Conservation (phyloP, 164 flowering plant genomes). For the Macadamia integrifolia region DNA sequence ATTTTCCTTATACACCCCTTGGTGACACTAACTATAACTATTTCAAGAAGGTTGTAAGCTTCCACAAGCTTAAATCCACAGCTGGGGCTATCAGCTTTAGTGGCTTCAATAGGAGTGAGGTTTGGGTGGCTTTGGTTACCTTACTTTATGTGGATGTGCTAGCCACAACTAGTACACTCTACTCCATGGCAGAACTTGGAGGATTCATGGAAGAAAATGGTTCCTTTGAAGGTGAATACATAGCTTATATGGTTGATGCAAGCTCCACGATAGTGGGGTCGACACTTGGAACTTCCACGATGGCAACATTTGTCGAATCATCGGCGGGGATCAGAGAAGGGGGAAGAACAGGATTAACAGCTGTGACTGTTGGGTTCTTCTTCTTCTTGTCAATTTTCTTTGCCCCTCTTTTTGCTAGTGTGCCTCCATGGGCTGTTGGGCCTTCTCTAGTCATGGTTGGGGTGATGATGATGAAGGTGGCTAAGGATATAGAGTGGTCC, state of each 20-base stretch:
- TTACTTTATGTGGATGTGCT: constrained; percentile 73
- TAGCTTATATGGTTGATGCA: constrained; percentile 74
- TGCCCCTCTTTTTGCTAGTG: constrained; percentile 56
- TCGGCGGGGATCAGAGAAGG: constrained; percentile 83
- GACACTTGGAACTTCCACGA: constrained; percentile 58
- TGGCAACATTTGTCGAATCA: constrained; percentile 64
- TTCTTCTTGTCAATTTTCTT: constrained; percentile 63
- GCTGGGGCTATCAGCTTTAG: constrained; percentile 61
- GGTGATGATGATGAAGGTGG: constrained; percentile 79
- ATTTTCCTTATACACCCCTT: constrained; percentile 50
- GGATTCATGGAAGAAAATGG: constrained; percentile 56
- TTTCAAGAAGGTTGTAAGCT: constrained; percentile 68
- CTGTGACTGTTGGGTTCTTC: constrained; percentile 46
- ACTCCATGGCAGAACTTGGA: constrained; percentile 75
- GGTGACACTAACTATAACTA: constrained; percentile 55
- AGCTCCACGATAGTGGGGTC: constrained; percentile 60
- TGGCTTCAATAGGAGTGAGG: constrained; percentile 47
- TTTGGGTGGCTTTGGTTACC: constrained; percentile 64
- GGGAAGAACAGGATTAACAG: constrained; percentile 78
- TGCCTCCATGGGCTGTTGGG: constrained; percentile 91
- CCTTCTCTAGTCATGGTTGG: constrained; percentile 81
- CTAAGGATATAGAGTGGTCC: constrained; percentile 70
- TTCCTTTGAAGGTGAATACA: constrained; percentile 66
- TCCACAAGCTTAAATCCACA: constrained; percentile 55
- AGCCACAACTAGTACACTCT: constrained; percentile 63